Base-by-base conservation (phyloP, 768 basidiomycete genomes). In the Asterophora parasitica region DNA sequence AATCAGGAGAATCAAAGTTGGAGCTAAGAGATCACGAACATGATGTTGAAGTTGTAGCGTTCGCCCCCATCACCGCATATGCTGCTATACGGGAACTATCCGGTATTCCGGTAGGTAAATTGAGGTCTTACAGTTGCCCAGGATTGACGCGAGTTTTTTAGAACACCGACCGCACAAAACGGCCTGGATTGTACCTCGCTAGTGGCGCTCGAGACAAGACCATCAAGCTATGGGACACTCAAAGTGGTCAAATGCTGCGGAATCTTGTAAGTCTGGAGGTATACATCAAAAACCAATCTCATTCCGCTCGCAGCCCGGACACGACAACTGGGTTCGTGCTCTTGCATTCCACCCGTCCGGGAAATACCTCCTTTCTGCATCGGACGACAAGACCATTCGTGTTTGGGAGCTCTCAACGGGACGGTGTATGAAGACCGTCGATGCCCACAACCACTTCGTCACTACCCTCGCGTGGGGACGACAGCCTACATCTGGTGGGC, bases 151-250 rank as follows among this genome's bases (percentile, higher is more conserved):
- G 31, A 31, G 35, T 38, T 11, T 16, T 35, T 33, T 48, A 83
- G 79, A 75, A 74, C 52, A 78, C 73, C 38, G 80, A 81, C 48
- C 65, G 69, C 15, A 64, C 56, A 51, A 81, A 74, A 63, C 76
- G 66, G 48, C 75, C 65, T 40, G 83, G 73, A 11, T 59, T 71
- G 19, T 93, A 82, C 61, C 74, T 88, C 7, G 83, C 83, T 8
- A 92, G 90, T 11, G 92, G 90, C 2, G 85, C 88, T 27, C 77
- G 93, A 65, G 93, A 97, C 70, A 95, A 92, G 74, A 82, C 82
- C 4, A 89, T 96, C 70, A 89, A 86, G 59, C 65, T 97, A 13
- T 97, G 93, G 93, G 93, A 96, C 59, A 75, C 82, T 0, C 75
- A 82, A 51, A 83, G 81, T 37, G 92, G 94, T 4, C 90, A 90